Evolutionary conservation across 495 filamentous ascomycete genomes (phyloP), one percentile per base, ranked within the genome.

Genomic region (Mycothermus thermophilus): DNA sequence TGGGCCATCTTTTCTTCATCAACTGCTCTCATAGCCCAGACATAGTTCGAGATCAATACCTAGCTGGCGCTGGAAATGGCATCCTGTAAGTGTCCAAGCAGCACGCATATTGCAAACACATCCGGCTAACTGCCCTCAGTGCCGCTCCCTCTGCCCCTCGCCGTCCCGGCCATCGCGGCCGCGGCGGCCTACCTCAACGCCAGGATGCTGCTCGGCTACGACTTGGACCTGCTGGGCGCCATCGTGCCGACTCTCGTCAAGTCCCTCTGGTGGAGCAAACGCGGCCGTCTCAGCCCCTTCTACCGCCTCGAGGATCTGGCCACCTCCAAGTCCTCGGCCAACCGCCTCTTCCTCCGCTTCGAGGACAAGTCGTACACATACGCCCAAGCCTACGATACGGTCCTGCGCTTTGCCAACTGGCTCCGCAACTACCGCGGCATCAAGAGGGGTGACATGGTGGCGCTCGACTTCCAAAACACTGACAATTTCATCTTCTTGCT

Each of bases 391-490:
- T 93, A 97, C 52, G 65, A 83, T 24, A 74, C 60, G 4, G 69
- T 69, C 0, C 59, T 95, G 24, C 80, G 75, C 35, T 90, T 90
- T 46, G 86, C 82, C 12, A 67, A 74, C 24, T 96, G 82, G 82
- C 61, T 96, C 37, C 80, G 79, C 56, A 71, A 67, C 5, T 68
- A 57, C n/a, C 70, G 79, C 26, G 67, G 67, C 3, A 63, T 96
- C 28, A 74, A 76, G 43, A 69, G 75, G 25, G 72, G 72, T 42
- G 83, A 95, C 30, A 72, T 96, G 30, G 81, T 97, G 3, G 88
- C 87, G 0, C 65, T 97, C 48, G 75, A 94, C 55, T 81, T 87
- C 43, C 80, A 80, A 60, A 97, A 97, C 48, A 82, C 74, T 16
- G 77, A 83, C 10, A 70, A 71, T 4, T 90, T 87, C 47, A 44